These are phyloP conservation scores for Ogataea trehaloabstinens DNA, from an alignment of 805 yeast species.

Conservation along the genomic window DNA sequence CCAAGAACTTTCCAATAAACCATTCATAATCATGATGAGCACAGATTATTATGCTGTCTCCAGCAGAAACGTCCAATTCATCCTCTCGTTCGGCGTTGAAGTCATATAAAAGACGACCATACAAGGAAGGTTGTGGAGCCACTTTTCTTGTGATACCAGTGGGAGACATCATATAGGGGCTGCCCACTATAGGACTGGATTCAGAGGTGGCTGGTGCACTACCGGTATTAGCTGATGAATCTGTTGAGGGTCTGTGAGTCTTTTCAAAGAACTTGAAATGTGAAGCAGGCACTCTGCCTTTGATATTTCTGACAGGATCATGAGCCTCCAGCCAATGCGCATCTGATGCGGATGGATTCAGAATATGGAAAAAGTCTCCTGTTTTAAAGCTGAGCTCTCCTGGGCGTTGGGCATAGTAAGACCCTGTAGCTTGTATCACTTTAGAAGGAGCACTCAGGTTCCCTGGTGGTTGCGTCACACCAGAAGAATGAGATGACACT, in stretches of 20 bases:
- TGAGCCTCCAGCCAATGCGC: slow-evolving; percentile 79
- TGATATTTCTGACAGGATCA: slow-evolving; percentile 72
- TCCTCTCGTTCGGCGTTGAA: slow-evolving; percentile 82
- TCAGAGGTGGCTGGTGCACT: slow-evolving; percentile 18
- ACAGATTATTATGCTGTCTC: slow-evolving; percentile 88
- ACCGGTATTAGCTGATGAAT: slow-evolving; percentile 6
- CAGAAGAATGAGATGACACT: slow-evolving; percentile 21
- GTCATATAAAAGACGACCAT: slow-evolving; percentile 83
- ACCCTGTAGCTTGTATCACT: slow-evolving; percentile 78
- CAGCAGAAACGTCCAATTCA: slow-evolving; percentile 79
- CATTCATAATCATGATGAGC: slow-evolving; percentile 97
- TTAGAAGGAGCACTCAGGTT: slow-evolving; percentile 60
- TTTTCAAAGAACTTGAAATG: slow-evolving; percentile 78
- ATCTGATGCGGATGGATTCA: slow-evolving; percentile 45
- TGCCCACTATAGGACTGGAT: slow-evolving; percentile 13
- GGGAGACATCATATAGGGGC: slow-evolving; percentile 22
- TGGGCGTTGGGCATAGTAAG: slow-evolving; percentile 74
- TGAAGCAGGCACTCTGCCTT: slow-evolving; percentile 85
- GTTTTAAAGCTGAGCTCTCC: slow-evolving; percentile 75
- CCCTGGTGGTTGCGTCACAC: slow-evolving; percentile 10
- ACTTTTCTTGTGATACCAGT: slow-evolving; percentile 30
- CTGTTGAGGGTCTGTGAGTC: slow-evolving; percentile 41
- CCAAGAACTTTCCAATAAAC: slow-evolving; percentile 97
- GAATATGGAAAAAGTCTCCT: slow-evolving; percentile 89
- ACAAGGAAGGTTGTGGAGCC: slow-evolving; percentile 41